A percentile compares a stretch with the other conserved stretches of the same genome.
Conservation (phyloP, 1,139 yeast genomes). For the Diutina sp. region DNA sequence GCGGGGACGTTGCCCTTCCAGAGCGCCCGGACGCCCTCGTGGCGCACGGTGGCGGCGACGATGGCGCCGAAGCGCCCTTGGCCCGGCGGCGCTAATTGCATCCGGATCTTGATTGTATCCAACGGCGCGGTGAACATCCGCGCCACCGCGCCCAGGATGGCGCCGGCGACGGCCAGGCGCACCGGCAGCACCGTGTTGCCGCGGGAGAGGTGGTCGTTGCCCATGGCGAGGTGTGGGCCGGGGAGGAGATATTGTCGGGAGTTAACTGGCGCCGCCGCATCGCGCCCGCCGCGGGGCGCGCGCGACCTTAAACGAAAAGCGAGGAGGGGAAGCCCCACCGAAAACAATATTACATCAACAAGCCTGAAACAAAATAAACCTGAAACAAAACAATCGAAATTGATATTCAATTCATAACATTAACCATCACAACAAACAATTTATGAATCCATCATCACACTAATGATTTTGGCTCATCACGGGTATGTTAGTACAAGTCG, state of each 20-base stretch:
- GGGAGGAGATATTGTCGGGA: not conserved
- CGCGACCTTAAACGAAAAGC: too few relatives aligned
- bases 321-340: too few relatives aligned
- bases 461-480: too few relatives aligned
- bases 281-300: not conserved
- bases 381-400: too few relatives aligned
- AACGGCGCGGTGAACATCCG: conserved; percentile 73
- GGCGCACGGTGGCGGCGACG: conserved; percentile 12
- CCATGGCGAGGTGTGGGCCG: not conserved
- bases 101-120: conserved; percentile 77
- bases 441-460: too few relatives aligned
- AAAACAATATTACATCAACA: too few relatives aligned
- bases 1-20: conserved; percentile 98
- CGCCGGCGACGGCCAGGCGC: conserved; percentile 52
- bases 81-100: conserved; percentile 44
- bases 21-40: conserved; percentile 37
- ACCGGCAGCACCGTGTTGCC: conserved; percentile 35
- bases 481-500: too few relatives aligned
- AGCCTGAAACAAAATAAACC: too few relatives aligned
- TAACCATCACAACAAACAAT: too few relatives aligned
- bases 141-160: conserved; percentile 57
- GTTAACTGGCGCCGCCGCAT: not conserved
- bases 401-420: too few relatives aligned
- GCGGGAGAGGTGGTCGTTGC: conserved; percentile 37
- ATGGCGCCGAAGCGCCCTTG: conserved; percentile 9